phyloP scores from a whole-genome alignment of 495 filamentous ascomycete species.

The Xylaria intraflava region DNA sequence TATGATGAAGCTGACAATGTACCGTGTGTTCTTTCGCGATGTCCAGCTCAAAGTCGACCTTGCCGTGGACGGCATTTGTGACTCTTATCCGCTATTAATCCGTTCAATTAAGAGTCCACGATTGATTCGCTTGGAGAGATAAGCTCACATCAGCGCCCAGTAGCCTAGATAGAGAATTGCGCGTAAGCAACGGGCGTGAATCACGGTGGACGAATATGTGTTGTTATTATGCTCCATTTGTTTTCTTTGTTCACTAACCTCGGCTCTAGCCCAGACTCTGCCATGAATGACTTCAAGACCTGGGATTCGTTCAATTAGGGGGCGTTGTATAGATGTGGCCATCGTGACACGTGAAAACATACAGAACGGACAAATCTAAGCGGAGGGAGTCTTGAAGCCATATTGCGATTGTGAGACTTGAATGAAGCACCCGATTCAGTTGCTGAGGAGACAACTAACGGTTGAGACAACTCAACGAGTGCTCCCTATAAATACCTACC shows the following conservation, averaged over 20 bases:
- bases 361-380: conserved; percentile 36
- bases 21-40: conserved; percentile 88
- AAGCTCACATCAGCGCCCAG: conserved; percentile 36
- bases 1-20: conserved; percentile 13
- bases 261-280: conserved; percentile 78
- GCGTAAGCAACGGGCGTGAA: not conserved
- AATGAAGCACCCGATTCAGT: too few relatives aligned
- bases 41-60: conserved; percentile 80
- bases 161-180: conserved; percentile 28
- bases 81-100: conserved; percentile 56
- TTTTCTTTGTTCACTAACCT: conserved; percentile 50
- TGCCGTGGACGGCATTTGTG: conserved; percentile 66
- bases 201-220: not conserved
- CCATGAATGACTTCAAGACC: conserved; percentile 79
- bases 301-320: conserved; percentile 24
- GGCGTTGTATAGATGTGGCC: not conserved
- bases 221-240: not conserved
- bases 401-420: conserved; percentile 1
- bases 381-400: conserved; percentile 29
- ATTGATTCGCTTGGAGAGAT: not conserved
- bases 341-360: conserved; percentile 5
- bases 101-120: not conserved
- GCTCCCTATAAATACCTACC: too few relatives aligned
- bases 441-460: too few relatives aligned
- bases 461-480: too few relatives aligned